Evolutionary conservation across 2,329 filamentous ascomycete species (phyloP).

Genomic region (Microdochium paspali): DNA sequence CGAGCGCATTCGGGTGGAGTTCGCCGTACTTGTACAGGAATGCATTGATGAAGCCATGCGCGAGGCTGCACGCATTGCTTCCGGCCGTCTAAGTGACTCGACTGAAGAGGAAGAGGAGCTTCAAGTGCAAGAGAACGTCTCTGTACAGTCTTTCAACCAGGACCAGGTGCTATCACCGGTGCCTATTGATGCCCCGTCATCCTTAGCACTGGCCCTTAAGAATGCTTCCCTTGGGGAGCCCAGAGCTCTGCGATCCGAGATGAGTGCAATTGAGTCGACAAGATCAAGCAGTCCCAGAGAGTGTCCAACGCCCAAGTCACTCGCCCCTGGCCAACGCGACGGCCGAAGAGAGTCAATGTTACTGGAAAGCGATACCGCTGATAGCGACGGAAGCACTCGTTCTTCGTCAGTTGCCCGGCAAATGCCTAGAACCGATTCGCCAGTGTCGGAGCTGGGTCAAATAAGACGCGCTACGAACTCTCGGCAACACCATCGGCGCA

Average conservation of each 20-base stretch:
- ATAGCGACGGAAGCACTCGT: constrained; percentile 80
- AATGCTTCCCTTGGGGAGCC: constrained; percentile 30
- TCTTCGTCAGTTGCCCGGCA: constrained; percentile 67
- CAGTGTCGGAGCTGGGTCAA: constrained; percentile 74
- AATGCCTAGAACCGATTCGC: constrained; percentile 73
- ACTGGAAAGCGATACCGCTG: constrained; percentile 73
- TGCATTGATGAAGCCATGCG: constrained; percentile 88
- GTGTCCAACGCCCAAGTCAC: constrained; percentile 80
- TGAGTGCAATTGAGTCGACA: constrained; percentile 64
- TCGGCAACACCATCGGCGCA: constrained; percentile 76
- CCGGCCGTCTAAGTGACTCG: constrained; percentile 76
- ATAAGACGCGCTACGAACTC: constrained; percentile 69
- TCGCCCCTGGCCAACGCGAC: constrained; percentile 47
- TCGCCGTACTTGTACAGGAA: constrained; percentile 85
- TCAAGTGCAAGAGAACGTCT: constrained; percentile 32
- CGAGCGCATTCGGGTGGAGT: constrained; percentile 89
- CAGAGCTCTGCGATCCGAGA: constrained; percentile 29
- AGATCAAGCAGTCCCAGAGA: constrained; percentile 85
- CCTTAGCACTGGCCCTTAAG: constrained; percentile 44
- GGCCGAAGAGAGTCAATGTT: constrained; percentile 71
- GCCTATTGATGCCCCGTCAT: constrained; percentile 49
- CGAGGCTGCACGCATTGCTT: constrained; percentile 81
- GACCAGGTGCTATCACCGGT: constrained; percentile 42
- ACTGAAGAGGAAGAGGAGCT: constrained; percentile 48
- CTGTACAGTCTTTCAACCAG: constrained; percentile 21